Evolutionary conservation across 1,284 basidiomycete genomes (phyloP), one percentile per base, ranked within the genome.

Genomic region (Trametes hirsuta): DNA sequence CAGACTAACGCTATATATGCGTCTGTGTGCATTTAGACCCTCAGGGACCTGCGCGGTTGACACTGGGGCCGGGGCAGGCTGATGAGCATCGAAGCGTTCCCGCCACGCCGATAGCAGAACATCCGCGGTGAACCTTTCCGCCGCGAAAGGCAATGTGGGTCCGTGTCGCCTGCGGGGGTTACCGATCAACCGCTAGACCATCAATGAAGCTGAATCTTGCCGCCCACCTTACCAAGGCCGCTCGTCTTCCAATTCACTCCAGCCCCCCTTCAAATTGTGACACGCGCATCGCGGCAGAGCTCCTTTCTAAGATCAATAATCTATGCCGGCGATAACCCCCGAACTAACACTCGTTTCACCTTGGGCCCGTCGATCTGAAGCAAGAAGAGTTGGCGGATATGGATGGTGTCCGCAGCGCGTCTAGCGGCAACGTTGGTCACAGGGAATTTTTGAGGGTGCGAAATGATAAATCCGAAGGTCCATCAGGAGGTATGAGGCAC

Each of bases 121-220:
- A 25, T 54, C 55, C 36, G 34, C 45, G 6, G 37, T 52, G 37
- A 34, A 44, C 45, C 22, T 34, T n/a, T 24, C 49, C 42, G n/a
- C 52, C 58, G 39, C 47, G 47, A 50, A 59, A 49, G 52, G 58
- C 46, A 59, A 59, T 50, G 47, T 50, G 52, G 54, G n/a, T 59
- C 58, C 58, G 50, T 6, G 47, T 36, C 41, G 47, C 25, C 47
- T 49, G 47, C 12, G 22, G 47, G 58, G 47, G 42, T 34, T 34
- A 59, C 34, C 52, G 35, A 59, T 53, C 52, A 59, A 24, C 52
- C 52, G 58, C 25, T 37, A 39, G 36, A 39, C 47, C 52, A 50
- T 54, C 58, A 53, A 59, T 54, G 47, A 54, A 59, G 41, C 42
- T 54, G 56, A 58, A 37, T 39, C 44, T 50, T 41, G 21, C 37